phyloP scores from a whole-genome alignment of 2,329 filamentous ascomycete species.

The Alternaria alternata region DNA sequence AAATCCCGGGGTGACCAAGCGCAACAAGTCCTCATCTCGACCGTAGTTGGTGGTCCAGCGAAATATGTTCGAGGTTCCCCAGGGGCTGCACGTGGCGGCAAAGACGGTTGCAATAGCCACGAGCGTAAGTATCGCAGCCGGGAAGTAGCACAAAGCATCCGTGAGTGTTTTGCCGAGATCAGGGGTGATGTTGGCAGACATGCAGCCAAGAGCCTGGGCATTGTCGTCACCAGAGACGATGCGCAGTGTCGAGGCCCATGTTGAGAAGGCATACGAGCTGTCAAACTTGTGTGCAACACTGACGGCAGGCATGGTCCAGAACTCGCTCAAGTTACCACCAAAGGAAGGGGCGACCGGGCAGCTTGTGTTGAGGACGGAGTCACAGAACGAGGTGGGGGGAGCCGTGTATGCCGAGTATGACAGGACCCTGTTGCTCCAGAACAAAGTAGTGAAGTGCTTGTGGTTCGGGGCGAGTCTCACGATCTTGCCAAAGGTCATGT shows the following conservation, averaged over 20 bases:
- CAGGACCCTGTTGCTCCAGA: slow-evolving; percentile 75
- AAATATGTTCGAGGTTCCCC: slow-evolving; percentile 90
- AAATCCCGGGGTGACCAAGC: slow-evolving; percentile 93
- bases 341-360: slow-evolving; percentile 84
- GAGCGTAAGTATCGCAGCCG: slow-evolving; percentile 77
- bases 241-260: slow-evolving; percentile 75
- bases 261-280: slow-evolving; percentile 86
- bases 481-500: slow-evolving; percentile 78
- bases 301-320: slow-evolving; percentile 72
- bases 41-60: slow-evolving; percentile 99
- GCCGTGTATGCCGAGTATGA: slow-evolving; percentile 74
- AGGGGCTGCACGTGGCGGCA: slow-evolving; percentile 88
- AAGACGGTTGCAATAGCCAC: slow-evolving; percentile 84
- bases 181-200: slow-evolving; percentile 84
- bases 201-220: slow-evolving; percentile 75
- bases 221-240: slow-evolving; percentile 76
- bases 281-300: slow-evolving; percentile 76
- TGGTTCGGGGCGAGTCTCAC: slow-evolving; percentile 65
- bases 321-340: slow-evolving; percentile 61
- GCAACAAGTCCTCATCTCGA: slow-evolving; percentile 87
- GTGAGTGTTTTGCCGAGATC: slow-evolving; percentile 74
- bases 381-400: slow-evolving; percentile 69
- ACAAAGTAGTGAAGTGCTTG: slow-evolving; percentile 75
- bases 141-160: slow-evolving; percentile 77
- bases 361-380: slow-evolving; percentile 55